These are phyloP conservation scores for Dinochytrium kinnereticum DNA, from an alignment of 371 early-diverging fungal genomes.

Conservation along the genomic window DNA sequence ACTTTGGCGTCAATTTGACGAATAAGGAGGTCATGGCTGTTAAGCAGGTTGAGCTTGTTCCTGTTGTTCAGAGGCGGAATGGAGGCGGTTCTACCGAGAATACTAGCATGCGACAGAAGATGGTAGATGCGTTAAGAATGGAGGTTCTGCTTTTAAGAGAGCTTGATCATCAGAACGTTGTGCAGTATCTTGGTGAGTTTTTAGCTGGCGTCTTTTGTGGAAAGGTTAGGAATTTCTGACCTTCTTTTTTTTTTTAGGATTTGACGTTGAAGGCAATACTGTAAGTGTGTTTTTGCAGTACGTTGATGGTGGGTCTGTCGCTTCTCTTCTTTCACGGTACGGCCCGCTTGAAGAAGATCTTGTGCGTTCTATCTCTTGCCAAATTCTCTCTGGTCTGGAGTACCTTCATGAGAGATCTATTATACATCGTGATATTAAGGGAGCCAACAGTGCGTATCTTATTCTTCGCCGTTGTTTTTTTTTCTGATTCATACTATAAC, in stretches of 20 bases:
- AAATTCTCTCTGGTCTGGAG: slow-evolving; percentile 90
- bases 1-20: slow-evolving; percentile 82
- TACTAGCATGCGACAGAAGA: slow-evolving; percentile 45
- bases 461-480: neutral
- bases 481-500: no score
- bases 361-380: slow-evolving; percentile 83
- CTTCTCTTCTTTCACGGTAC: slow-evolving; percentile 79
- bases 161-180: slow-evolving; percentile 92
- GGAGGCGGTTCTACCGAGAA: neutral
- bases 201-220: neutral
- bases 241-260: slow-evolving; percentile 54
- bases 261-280: slow-evolving; percentile 76
- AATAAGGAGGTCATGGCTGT: slow-evolving; percentile 92
- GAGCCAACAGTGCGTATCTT: slow-evolving; percentile 51
- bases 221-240: neutral
- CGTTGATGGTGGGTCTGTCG: slow-evolving; percentile 96
- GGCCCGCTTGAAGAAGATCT: slow-evolving; percentile 87
- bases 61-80: slow-evolving; percentile 5
- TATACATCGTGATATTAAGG: slow-evolving; percentile 86
- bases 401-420: slow-evolving; percentile 96
- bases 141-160: slow-evolving; percentile 92
- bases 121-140: slow-evolving; percentile 76
- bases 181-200: slow-evolving; percentile 82
- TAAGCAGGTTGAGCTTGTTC: slow-evolving; percentile 92
- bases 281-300: slow-evolving; percentile 98